phyloP scores from a whole-genome alignment of 805 yeast species.

The Saccharomyces eubayanus region DNA sequence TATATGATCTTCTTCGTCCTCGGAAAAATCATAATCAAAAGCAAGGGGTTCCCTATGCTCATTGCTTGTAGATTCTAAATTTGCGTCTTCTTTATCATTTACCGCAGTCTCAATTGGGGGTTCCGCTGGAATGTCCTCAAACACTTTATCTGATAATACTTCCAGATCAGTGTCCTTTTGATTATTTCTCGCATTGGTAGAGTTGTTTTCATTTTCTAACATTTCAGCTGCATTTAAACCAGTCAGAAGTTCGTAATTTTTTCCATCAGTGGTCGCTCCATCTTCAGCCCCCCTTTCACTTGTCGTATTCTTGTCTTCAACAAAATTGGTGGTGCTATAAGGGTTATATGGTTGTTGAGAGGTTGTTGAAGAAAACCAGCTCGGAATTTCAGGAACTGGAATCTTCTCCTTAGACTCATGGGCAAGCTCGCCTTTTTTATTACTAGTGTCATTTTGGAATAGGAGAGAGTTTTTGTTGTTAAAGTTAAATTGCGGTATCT shows the following conservation, averaged over 20 bases:
- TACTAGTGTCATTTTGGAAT: slow-evolving; percentile 7
- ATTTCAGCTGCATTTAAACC: slow-evolving; percentile 16
- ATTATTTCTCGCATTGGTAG: background rate
- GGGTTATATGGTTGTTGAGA: slow-evolving; percentile 12
- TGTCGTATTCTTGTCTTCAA: slow-evolving; percentile 10
- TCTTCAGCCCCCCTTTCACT: slow-evolving; percentile 7
- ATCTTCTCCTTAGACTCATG: slow-evolving; percentile 3
- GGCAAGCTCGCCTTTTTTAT: background rate
- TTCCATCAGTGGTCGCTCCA: slow-evolving; percentile 18
- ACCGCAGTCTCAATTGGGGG: background rate
- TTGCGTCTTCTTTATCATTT: background rate
- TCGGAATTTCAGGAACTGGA: slow-evolving; percentile 21
- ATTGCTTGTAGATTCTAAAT: background rate
- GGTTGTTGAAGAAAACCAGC: slow-evolving; percentile 23
- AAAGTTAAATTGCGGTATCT: slow-evolving; percentile 16
- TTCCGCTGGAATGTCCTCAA: background rate
- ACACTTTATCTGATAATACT: background rate
- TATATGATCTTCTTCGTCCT: slow-evolving; percentile 67
- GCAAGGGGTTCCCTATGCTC: slow-evolving; percentile 9
- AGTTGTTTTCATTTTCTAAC: background rate
- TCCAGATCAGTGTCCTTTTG: background rate
- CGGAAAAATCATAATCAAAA: slow-evolving; percentile 60
- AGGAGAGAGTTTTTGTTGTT: slow-evolving; percentile 11
- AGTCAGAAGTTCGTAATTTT: slow-evolving; percentile 11
- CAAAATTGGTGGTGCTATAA: slow-evolving; percentile 13